A percentile compares a stretch with the other conserved stretches of the same genome.
Evolutionary conservation across 176 grass and related monocot species (phyloP).

Genomic region (Bothriochloa decipiens): DNA sequence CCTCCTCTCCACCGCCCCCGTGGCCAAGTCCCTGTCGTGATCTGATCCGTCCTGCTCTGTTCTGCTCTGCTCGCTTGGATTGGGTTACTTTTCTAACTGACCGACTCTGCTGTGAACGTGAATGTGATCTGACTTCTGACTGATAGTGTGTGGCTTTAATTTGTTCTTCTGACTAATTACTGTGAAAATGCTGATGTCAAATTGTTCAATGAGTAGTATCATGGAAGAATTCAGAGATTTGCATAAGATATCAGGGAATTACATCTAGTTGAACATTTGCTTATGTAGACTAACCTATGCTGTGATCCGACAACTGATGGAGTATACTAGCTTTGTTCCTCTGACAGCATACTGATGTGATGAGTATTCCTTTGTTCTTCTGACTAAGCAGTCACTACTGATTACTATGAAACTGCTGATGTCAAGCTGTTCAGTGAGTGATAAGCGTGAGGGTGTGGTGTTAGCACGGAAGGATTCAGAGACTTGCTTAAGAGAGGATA

Average conservation of each 20-base stretch:
- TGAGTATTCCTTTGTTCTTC: too few relatives aligned
- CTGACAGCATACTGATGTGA: too few relatives aligned
- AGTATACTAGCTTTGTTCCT: too few relatives aligned
- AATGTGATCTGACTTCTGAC: not conserved
- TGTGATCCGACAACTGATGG: too few relatives aligned
- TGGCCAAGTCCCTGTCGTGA: slow-evolving; percentile 46
- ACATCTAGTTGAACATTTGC: not conserved
- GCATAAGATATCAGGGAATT: not conserved
- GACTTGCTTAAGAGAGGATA: too few relatives aligned
- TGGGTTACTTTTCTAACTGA: not conserved
- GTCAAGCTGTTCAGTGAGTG: too few relatives aligned
- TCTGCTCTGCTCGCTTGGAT: not conserved
- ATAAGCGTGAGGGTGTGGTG: too few relatives aligned
- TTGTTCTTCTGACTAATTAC: not conserved
- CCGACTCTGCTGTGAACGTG: not conserved
- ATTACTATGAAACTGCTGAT: too few relatives aligned
- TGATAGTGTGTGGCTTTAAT: not conserved
- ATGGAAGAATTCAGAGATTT: slow-evolving; percentile 18
- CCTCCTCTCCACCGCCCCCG: slow-evolving; percentile 54
- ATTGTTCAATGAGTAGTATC: not conserved
- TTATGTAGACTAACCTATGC: too few relatives aligned
- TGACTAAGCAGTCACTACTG: too few relatives aligned
- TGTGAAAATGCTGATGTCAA: not conserved
- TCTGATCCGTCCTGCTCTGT: not conserved
- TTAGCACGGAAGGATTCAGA: too few relatives aligned